Evolutionary conservation across 2,329 filamentous ascomycete genomes (phyloP).

Genomic region (Colletotrichum scovillei): DNA sequence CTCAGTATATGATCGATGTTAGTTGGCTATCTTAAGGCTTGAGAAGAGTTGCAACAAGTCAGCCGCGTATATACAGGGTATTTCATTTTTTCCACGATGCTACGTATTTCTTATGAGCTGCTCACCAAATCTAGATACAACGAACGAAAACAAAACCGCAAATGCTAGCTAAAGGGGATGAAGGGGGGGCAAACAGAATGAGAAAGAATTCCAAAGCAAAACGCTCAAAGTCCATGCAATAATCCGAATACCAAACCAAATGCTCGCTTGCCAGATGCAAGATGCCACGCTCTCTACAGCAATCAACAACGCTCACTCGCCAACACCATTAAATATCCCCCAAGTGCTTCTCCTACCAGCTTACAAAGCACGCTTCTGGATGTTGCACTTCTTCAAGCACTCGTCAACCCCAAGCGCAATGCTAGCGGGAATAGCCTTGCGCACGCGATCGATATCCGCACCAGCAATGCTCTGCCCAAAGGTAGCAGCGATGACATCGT

Average conservation of each 20-base stretch:
- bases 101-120: background rate
- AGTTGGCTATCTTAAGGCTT: no score
- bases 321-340: no score
- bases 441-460: conserved; percentile 58
- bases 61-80: background rate
- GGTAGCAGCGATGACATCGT: conserved; percentile 58
- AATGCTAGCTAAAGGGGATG: background rate
- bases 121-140: background rate
- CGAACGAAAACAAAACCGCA: background rate
- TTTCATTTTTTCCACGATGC: background rate
- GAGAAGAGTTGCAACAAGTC: background rate
- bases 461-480: conserved; percentile 59
- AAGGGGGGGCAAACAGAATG: background rate
- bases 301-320: no score
- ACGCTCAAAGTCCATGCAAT: background rate
- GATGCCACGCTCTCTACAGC: background rate
- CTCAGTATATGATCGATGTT: no score
- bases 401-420: conserved; percentile 62
- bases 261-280: background rate
- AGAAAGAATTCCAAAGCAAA: background rate
- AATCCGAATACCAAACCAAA: background rate
- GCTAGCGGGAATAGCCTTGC: conserved; percentile 56
- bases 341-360: no score
- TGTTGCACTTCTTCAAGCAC: conserved; percentile 61
- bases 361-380: conserved; percentile 39